Base-by-base conservation (phyloP, 1,139 yeast genomes). In the Wickerhamomyces sp. region DNA sequence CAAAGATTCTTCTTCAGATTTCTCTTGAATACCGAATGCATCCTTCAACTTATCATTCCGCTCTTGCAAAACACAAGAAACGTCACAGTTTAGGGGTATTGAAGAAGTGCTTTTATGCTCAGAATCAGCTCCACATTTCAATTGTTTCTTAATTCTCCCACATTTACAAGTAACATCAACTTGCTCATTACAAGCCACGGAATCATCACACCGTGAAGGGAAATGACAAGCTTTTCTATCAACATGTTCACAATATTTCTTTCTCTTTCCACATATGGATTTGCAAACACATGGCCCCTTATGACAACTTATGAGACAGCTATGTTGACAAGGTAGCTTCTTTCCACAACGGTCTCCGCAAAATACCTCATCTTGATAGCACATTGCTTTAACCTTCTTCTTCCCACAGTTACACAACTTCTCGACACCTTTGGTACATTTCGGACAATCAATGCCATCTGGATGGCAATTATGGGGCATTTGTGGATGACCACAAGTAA, bases 401-500 rank as follows among this genome's bases (percentile, higher is more conserved):
- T 73, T 71, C 5, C 90, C 90, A 68, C 97, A 89, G 47, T 76
- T 74, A 58, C 97, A 89, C 16, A 52, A 53, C 52, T 77, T 81
- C 22, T 74, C 67, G 8, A 85, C 84, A 13, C 79, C 59, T 24
- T 68, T 68, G 1, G 95, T 86, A 62, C 97, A 89, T 46, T 78
- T 80, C 0, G 95, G 95, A 59, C 97, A 89, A 3, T 63, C 54
- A 6, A 64, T 68, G 32, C 68, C 66, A 48, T 78, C 81, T 16
- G 68, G 75, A 56, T 89, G 97, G 55, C 97, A 89, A 31, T 70
- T 66, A 56, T 89, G 97, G 16, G 74, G 70, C 55, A 82, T 85
- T 13, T 75, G 76, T 8, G 73, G 65, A 59, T 89, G 97, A 0
- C 95, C 96, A 68, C 97, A 89, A 0, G 61, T 48, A 19, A 75